Percentiles rank a stretch among this genome's conserved stretches.
phyloP scores from a whole-genome alignment of 176 grass and related monocot species.

The Aegilops speltoides region DNA sequence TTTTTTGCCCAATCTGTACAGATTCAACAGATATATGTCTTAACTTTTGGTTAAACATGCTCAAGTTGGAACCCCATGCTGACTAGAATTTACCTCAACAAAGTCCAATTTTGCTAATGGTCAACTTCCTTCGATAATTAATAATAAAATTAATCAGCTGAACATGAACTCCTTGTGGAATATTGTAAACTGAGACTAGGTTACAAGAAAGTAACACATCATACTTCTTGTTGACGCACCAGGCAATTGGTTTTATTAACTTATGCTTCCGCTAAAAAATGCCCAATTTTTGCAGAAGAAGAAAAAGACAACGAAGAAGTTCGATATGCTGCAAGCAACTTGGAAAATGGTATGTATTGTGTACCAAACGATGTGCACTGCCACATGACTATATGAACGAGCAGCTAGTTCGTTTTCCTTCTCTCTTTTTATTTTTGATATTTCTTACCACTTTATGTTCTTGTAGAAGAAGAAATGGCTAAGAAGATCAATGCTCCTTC shows the following conservation, averaged over 20 bases:
- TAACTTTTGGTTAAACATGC: not conserved
- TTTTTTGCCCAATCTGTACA: not conserved
- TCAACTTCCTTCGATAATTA: not conserved
- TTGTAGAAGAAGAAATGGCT: constrained; percentile 6
- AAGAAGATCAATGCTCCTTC: not conserved
- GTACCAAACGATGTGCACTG: not conserved
- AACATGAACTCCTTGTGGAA: not conserved
- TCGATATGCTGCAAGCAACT: not conserved
- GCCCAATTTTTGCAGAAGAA: not conserved
- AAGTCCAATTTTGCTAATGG: not conserved
- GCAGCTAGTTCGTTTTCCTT: not conserved
- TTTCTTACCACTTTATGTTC: not conserved
- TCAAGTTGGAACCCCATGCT: not conserved
- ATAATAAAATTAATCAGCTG: not conserved
- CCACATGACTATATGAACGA: not conserved
- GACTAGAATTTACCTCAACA: not conserved
- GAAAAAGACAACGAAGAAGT: not conserved
- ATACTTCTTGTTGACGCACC: not conserved
- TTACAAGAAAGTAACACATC: not conserved
- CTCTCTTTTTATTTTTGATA: not conserved
- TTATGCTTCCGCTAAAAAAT: not conserved
- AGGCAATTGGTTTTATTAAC: not conserved
- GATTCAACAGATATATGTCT: not conserved
- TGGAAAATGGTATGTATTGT: not conserved
- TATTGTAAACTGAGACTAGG: not conserved